Evolutionary conservation across 2,329 filamentous ascomycete genomes (phyloP), one percentile per base, ranked within the genome.

Genomic region (Tolypocladium album): DNA sequence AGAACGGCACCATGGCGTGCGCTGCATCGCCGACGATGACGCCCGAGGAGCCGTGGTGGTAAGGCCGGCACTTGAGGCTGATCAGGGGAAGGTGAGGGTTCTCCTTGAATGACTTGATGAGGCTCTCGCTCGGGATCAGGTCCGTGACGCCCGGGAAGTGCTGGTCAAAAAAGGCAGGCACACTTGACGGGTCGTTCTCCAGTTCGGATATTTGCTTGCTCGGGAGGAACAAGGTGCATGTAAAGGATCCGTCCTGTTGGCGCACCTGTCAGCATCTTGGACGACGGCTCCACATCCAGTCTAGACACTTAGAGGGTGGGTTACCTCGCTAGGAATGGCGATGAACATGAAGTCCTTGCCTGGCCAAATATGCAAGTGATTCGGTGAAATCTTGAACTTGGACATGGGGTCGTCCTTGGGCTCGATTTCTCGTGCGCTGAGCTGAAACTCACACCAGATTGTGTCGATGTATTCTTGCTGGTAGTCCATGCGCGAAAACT

Each of bases 1-100:
- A 99, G 74, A 99, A 99, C 0, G 94, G 94, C 0, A 99, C 92
- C 87, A 99, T 97, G 60, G 95, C 94, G 72, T 99, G 94, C 0
- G 94, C 92, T 9, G 94, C 92, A 71, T 99, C 94, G 61, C 94
- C 94, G 42, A 99, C 72, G 56, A 99, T 90, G 61, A 96, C 91
- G 39, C 83, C 91, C 0, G 86, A 88, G 31, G 85, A 85, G 57
- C 76, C 79, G 76, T 85, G 91, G 76, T 96, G 91, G 74, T 97
- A 90, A 0, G 94, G 94, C 22, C 83, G 83, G 76, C 92, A 97
- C 75, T 96, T 97, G 70, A 99, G 88, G 71, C 85, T 94, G 71
- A 99, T 94, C 8, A 99, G 80, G 0, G 94, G 94, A 0, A 97
- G 84, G 69, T 97, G 94, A 0, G 92, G 92, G 71, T 97, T 97